Evolutionary conservation across 2,329 filamentous ascomycete species (phyloP).

Genomic region (Sporothrix brasiliensis): DNA sequence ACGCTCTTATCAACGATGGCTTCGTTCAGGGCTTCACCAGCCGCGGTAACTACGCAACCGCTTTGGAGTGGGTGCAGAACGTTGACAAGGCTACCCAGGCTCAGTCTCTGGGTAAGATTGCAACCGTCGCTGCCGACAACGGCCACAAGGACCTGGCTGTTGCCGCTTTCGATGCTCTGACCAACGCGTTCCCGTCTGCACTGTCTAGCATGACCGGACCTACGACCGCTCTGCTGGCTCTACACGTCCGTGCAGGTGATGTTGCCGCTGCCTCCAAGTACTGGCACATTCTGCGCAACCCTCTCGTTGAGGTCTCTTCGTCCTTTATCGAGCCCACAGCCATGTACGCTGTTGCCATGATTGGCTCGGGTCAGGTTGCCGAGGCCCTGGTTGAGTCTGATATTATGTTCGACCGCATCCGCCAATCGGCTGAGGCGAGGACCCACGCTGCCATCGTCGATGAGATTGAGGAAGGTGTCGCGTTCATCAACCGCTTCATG

Average conservation of each 20-base stretch:
- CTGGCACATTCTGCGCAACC: constrained; percentile 73
- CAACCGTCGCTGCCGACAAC: constrained; percentile 76
- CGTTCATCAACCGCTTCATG: constrained; percentile 67
- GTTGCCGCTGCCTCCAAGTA: constrained; percentile 75
- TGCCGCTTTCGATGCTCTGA: constrained; percentile 64
- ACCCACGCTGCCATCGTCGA: constrained; percentile 63
- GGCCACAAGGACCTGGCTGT: constrained; percentile 70
- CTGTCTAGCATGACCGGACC: constrained; percentile 47
- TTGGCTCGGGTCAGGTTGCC: constrained; percentile 81
- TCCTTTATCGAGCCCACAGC: constrained; percentile 82
- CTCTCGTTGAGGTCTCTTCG: constrained; percentile 61
- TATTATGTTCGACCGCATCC: constrained; percentile 83
- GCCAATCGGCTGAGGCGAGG: constrained; percentile 55
- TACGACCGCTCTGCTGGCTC: constrained; percentile 70
- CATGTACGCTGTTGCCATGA: constrained; percentile 87
- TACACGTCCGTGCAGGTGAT: constrained; percentile 81
- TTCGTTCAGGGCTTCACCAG: constrained; percentile 78
- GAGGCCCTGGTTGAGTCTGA: constrained; percentile 79
- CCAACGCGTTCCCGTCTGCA: constrained; percentile 60
- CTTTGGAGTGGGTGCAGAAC: constrained; percentile 70
- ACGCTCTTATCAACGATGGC: constrained; percentile 70
- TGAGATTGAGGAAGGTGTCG: constrained; percentile 83
- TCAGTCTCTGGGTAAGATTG: constrained; percentile 71
- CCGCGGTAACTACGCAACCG: constrained; percentile 70
- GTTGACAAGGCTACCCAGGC: constrained; percentile 63